Evolutionary conservation across 148 eudicot genomes (phyloP), one percentile per base, ranked within the genome.

Genomic region (Cornus controversa): DNA sequence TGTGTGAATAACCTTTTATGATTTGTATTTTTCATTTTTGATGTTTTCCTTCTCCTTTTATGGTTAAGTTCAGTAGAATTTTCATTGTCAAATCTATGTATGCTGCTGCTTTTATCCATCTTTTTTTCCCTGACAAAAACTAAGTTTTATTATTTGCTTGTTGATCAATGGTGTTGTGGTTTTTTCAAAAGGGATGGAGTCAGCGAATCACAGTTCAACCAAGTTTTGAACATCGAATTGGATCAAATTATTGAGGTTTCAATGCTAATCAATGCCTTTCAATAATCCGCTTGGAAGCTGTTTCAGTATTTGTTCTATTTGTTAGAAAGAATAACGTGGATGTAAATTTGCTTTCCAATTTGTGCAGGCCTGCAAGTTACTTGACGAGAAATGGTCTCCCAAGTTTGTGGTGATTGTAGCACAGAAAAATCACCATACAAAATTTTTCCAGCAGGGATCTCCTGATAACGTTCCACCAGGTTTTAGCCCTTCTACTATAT

Each of bases 401-500:
- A 94, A 92, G 79, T 94, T 94, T 77, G 80, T 82, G 2, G 93
- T 94, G 11, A 91, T 94, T 34, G 74, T 94, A 34, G 98, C 98
- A 2, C 97, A 94, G 84, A 94, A 94, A 66, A 94, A 94, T 79
- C 98, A 94, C 75, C 98, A 94, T 67, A 94, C 97, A 0, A 94
- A 94, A 75, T 94, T 94, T 71, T 94, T 94, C 72, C 98, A 90
- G 88, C 72, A 82, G 1, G 82, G 80, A 40, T 81, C 90, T 40
- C 98, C 98, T 0, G 97, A 94, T 5, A 94, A 94, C 75, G 98
- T 94, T 66, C 98, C 91, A 29, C 97, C 98, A 58, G 97, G 98
- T 94, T n/a, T n/a, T 77, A 76, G 71, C 77, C 11, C 68, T 22
- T 36, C 8, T 8, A 5, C 34, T 54, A 63, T 71, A 15, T 45